These are phyloP conservation scores for Betula pendula DNA, from an alignment of 306 rosid genomes.

Conservation along the genomic window DNA sequence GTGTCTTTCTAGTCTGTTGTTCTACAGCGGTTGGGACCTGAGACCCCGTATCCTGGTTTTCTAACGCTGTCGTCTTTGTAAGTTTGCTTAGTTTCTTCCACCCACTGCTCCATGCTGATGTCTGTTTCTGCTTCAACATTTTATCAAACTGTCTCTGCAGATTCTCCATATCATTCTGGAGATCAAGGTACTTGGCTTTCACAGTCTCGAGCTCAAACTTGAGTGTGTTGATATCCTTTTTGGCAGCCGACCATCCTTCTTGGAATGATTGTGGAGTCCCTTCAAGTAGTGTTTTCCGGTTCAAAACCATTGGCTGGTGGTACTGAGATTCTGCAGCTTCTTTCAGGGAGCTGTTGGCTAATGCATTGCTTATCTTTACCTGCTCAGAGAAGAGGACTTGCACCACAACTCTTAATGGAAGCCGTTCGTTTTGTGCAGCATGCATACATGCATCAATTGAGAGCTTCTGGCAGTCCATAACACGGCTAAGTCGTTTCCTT, in stretches of 20 bases:
- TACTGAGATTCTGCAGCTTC: slow-evolving; percentile 56
- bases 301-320: slow-evolving; percentile 73
- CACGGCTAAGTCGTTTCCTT: slow-evolving; percentile 91
- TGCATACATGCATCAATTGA: slow-evolving; percentile 98
- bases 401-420: slow-evolving; percentile 89
- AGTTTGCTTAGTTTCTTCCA: slow-evolving; percentile 96
- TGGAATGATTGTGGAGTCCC: slow-evolving; percentile 96
- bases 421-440: slow-evolving; percentile 97
- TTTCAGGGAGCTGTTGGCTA: slow-evolving; percentile 65
- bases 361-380: slow-evolving; percentile 82
- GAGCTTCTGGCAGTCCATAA: slow-evolving; percentile 97
- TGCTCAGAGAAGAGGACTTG: slow-evolving; percentile 97
- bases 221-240: slow-evolving; percentile 88
- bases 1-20: slow-evolving; percentile 57
- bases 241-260: slow-evolving; percentile 93
- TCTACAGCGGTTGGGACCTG: slow-evolving; percentile 45
- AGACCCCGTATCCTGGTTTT: slow-evolving; percentile 51
- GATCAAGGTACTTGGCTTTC: slow-evolving; percentile 80
- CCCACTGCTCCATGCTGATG: slow-evolving; percentile 91
- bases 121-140: slow-evolving; percentile 75
- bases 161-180: slow-evolving; percentile 78
- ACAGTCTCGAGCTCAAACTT: slow-evolving; percentile 91
- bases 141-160: slow-evolving; percentile 92
- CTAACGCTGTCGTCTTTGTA: slow-evolving; percentile 53
- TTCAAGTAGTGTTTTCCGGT: slow-evolving; percentile 81